Evolutionary conservation across 441 rosid species (phyloP), one percentile per base, ranked within the genome.

Genomic region (Pelargonium citronellum): DNA sequence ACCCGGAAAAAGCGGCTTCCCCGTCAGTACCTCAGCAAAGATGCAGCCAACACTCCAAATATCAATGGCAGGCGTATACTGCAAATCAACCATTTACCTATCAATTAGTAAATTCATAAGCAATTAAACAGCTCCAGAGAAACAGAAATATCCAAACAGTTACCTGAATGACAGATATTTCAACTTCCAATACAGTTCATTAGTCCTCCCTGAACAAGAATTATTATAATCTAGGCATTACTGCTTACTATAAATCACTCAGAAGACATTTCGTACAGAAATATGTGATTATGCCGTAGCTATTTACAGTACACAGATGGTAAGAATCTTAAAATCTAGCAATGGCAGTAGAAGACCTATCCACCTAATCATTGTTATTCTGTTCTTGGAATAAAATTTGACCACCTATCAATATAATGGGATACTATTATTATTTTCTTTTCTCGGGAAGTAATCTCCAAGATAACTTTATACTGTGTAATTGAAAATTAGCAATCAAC

Each of bases 1-100:
- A 13, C 99, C 96, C 62, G 97, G 96, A 79, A 90, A 95, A 66
- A 92, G 82, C 6, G 96, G 96, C 77, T 85, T 90, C 74, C 97
- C 97, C 4, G 85, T 87, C 74, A 91, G 76, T 22, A 94, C 92
- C 75, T 94, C 99, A 13, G 96, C 99, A 79, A 94, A 94, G 74
- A 94, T 94, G 86, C 97, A 91, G 67, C 99, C 97, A 67, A 94
- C 89, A 75, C 99, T 86, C 99, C 99, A 94, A 61, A 94, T 87
- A 71, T 94, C 99, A 72, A 94, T 90, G 55, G 99, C 97, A 12
- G 99, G 94, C 13, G 99, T 94, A 75, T 91, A 94, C 99, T 94
- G 89, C 79, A 83, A 51, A 57, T 2, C 62, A 57, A 19, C 72
- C 41, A 41, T 49, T 69, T 43, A 34, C 71, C 30, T 67, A 22